Conservation (phyloP, 2,329 filamentous ascomycete species). For the Fusarium sp. region DNA sequence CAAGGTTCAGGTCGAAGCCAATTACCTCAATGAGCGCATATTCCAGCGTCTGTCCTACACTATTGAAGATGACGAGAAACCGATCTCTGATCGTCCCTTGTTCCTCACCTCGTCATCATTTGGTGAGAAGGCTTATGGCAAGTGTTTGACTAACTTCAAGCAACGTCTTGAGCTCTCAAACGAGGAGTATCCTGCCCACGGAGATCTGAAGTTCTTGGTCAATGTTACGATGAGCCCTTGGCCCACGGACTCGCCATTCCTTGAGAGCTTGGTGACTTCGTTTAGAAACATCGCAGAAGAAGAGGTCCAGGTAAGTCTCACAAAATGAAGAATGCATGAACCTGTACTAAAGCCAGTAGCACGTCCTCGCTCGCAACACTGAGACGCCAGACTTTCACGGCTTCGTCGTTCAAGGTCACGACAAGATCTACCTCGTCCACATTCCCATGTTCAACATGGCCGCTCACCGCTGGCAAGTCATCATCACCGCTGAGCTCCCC, state of each 20-base stretch:
- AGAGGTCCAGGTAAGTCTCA: not conserved
- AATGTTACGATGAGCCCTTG: not conserved
- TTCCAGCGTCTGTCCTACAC: not conserved
- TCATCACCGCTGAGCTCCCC: not conserved
- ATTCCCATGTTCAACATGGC: constrained; percentile 1
- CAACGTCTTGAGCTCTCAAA: not conserved
- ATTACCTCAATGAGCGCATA: not conserved
- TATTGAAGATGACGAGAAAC: not conserved
- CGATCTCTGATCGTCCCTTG: not conserved
- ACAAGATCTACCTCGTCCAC: not conserved
- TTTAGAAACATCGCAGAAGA: not conserved
- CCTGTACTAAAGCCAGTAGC: not conserved
- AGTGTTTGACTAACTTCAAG: not conserved
- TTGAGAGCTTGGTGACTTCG: not conserved
- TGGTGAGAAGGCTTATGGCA: not conserved
- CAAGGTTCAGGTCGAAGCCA: not conserved
- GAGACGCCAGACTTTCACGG: not conserved
- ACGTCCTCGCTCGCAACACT: not conserved
- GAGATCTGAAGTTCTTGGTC: not conserved
- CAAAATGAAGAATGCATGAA: accelerated
- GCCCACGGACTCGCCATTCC: not conserved
- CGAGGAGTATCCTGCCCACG: not conserved
- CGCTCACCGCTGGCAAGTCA: constrained; percentile 1
- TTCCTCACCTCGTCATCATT: not conserved
- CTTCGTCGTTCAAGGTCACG: not conserved